Evolutionary conservation across 805 yeast genomes (phyloP), one percentile per base, ranked within the genome.

Genomic region (Isabelozyma pseudorhagii): DNA sequence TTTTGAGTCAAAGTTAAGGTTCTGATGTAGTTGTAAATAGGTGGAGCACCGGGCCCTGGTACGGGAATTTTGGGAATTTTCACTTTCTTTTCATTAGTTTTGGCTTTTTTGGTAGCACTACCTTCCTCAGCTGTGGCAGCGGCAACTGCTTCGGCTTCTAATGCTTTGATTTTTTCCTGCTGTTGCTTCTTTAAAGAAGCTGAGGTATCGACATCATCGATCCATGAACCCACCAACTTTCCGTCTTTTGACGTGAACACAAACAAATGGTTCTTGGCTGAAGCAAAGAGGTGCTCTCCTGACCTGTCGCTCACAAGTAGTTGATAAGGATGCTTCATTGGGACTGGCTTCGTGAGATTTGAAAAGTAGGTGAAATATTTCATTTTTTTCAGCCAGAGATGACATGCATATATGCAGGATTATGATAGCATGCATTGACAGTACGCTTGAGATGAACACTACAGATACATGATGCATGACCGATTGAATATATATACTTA

Each of bases 261-360:
- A 50, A 78, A 75, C n/a, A 88, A 67, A 38, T 76, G 69, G 59
- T 84, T 85, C 58, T 84, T 82, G 4, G 81, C 77, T 1, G 86
- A 74, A 1, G 80, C 77, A 65, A 80, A 85, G 13, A 88, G 62
- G 15, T 75, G 63, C 3, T 69, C 62, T 1, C 84, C 84, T 14
- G 68, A 62, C 4, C 59, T 58, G 56, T 72, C 77, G n/a, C 79
- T 56, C 3, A 76, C 58, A 2, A 83, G 63, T 38, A 81, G 72
- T 60, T 87, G 93, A 61, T 83, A 81, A 14, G 94, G 94, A 59
- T 88, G 92, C 57, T 83, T 83, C 82, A 85, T 78, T 14, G 36
- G 36, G 36, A 4, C 21, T 34, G 34, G 11, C 18, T 51, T 21
- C 38, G 42, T 34, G 36, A 8, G 4, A 31, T 10, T 10, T 31